Base-by-base conservation (phyloP, 805 yeast genomes). In the Yarrowia deformans region DNA sequence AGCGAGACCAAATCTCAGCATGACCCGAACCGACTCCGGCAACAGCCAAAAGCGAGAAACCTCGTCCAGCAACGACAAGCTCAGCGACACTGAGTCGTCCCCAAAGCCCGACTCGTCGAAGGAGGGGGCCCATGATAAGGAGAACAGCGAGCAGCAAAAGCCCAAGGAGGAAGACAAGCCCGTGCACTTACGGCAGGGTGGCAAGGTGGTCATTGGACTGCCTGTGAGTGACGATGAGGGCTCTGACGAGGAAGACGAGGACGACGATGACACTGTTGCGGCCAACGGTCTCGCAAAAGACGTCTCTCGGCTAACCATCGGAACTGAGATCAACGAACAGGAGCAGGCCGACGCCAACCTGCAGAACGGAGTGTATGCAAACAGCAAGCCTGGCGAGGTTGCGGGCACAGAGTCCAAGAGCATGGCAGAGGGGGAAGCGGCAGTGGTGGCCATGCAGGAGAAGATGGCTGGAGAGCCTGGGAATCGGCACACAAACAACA, bases 201-300 rank as follows among this genome's bases (percentile, higher is more conserved):
- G 66, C 14, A 60, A 60, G 42, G 66, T 60, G 10, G 66, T 60
- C 23, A 60, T 60, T 8, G 66, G 66, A 16, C 52, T 60, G 14
- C 52, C 66, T 4, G 66, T 60, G 32, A 60, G 66, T 14, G 66
- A 60, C 14, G 66, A 60, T 8, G 66, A 60, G 40, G 66, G 42
- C 19, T 29, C 50, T 1, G 66, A 60, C 2, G 66, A 60, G 1
- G 66, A 60, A 2, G 66, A 34, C 10, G 50, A 43, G 42, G 52
- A 58, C 13, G 49, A 18, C n/a, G 40, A 9, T 35, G 48, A 48
- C 18, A 10, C 6, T 10, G 14, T 39, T 1, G 50, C 50, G 13
- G 48, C 23, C 37, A 56, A 56, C n/a, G 63, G 63, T 1, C 39
- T 56, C 10, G 48, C 48, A 8, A 40, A 37, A 23, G 48, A 42